These are phyloP conservation scores for Rhodotorula sp. DNA, from an alignment of 1,284 basidiomycete genomes.

Conservation along the genomic window DNA sequence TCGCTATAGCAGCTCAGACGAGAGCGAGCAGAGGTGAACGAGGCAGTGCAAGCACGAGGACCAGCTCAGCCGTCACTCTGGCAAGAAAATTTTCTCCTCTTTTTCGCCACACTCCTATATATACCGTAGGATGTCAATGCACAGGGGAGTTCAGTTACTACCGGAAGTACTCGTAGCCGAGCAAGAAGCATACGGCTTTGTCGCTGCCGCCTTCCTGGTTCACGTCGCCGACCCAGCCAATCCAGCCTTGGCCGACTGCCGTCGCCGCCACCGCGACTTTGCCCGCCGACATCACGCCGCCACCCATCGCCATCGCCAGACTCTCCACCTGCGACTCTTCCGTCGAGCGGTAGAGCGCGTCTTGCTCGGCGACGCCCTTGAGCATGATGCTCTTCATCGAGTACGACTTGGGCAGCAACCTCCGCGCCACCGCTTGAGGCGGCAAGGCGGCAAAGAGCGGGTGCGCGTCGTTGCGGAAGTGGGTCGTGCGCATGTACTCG, in stretches of 20 bases:
- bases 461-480: slow-evolving; percentile 4
- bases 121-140: no score
- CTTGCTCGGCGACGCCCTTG: neutral
- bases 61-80: no score
- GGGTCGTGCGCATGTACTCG: slow-evolving; percentile 12
- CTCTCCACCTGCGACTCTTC: neutral
- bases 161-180: neutral
- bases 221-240: slow-evolving; percentile 11
- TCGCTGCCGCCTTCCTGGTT: slow-evolving; percentile 7
- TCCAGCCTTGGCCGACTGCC: slow-evolving; percentile 7
- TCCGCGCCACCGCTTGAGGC: neutral
- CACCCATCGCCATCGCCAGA: neutral
- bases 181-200: neutral
- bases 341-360: slow-evolving; percentile 6
- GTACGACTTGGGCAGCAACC: neutral
- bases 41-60: no score
- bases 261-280: slow-evolving; percentile 8
- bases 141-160: neutral
- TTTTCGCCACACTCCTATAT: no score
- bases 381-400: slow-evolving; percentile 5
- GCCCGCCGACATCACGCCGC: neutral
- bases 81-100: no score
- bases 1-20: neutral
- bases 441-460: neutral
- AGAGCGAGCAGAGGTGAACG: neutral